Evolutionary conservation across 352 stramenopile species (phyloP).

Genomic region (Blastocystis sp.): DNA sequence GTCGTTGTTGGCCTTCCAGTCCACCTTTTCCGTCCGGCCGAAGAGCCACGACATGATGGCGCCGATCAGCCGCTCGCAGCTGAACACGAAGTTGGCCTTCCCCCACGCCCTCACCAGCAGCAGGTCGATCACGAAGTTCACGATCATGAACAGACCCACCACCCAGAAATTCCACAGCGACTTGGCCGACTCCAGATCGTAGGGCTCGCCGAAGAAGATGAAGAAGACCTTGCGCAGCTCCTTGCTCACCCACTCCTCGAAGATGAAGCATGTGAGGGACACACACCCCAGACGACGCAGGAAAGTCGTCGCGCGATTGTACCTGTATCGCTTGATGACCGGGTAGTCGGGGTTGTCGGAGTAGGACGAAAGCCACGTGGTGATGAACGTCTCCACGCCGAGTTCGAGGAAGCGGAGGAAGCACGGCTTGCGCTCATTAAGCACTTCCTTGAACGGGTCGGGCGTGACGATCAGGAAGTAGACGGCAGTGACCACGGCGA

Average conservation of each 20-base stretch:
- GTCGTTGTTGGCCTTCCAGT: conserved; percentile 58
- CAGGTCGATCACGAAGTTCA: conserved; percentile 35
- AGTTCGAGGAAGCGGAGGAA: conserved; percentile 56
- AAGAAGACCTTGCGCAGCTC: conserved; percentile 31
- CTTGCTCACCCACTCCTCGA: conserved; percentile 26
- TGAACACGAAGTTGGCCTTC: conserved; percentile 46
- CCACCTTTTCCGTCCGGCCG: conserved; percentile 42
- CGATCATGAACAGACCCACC: conserved; percentile 39
- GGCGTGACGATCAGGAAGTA: conserved; percentile 14
- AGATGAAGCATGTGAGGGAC: conserved; percentile 51
- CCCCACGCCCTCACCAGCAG: conserved; percentile 41
- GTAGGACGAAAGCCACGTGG: not conserved
- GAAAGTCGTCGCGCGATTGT: conserved; percentile 42
- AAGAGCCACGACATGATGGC: conserved; percentile 59
- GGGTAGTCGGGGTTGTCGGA: conserved; percentile 4
- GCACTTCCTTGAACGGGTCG: not conserved
- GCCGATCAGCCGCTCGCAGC: conserved; percentile 45
- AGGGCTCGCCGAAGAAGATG: conserved; percentile 42
- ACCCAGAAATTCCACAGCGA: conserved; percentile 51
- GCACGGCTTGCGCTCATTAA: not conserved
- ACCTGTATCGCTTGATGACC: conserved; percentile 40
- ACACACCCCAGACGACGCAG: conserved; percentile 28
- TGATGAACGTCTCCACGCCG: conserved; percentile 13
- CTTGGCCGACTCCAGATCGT: not conserved
- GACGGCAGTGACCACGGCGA: not conserved